Evolutionary conservation across 2,329 filamentous ascomycete species (phyloP).

Genomic region (Pseudogymnoascus sp.): DNA sequence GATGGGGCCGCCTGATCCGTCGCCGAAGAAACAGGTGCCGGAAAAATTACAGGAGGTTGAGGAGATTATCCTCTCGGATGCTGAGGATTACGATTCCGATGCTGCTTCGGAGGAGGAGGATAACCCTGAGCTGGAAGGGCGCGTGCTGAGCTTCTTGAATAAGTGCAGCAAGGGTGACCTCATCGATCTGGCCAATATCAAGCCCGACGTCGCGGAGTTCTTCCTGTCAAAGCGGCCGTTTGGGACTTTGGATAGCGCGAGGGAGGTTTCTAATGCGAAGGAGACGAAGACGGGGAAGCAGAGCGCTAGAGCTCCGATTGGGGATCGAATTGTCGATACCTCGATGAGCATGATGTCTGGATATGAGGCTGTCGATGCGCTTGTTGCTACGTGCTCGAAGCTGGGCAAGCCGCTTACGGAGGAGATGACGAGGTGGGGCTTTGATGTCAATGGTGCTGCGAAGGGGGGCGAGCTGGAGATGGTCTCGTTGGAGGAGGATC

Average conservation of each 20-base stretch:
- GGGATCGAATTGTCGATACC: conserved; percentile 59
- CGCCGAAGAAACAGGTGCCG: conserved; percentile 19
- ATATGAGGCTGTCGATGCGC: conserved; percentile 73
- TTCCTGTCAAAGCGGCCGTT: conserved; percentile 74
- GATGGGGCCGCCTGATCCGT: conserved; percentile 13
- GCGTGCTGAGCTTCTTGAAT: conserved; percentile 76
- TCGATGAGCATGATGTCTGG: conserved; percentile 67
- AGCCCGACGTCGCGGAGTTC: conserved; percentile 58
- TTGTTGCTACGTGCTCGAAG: conserved; percentile 68
- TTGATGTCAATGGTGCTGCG: conserved; percentile 54
- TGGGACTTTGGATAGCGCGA: conserved; percentile 53
- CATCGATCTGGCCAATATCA: conserved; percentile 70
- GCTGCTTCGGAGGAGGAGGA: conserved; percentile 28
- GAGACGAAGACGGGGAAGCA: conserved; percentile 42
- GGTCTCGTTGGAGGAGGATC: conserved; percentile 39
- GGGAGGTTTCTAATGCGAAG: conserved; percentile 49
- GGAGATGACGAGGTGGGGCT: conserved; percentile 61
- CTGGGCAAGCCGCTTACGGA: conserved; percentile 59
- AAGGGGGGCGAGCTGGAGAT: conserved; percentile 53
- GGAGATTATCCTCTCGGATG: conserved; percentile 15
- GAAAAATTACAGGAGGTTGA: conserved; percentile 8
- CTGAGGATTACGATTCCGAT: conserved; percentile 25
- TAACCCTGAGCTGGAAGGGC: conserved; percentile 38
- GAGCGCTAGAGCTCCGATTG: conserved; percentile 42
- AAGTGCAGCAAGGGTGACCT: conserved; percentile 67